Evolutionary conservation across 805 yeast genomes (phyloP), one percentile per base, ranked within the genome.

Genomic region (Saturnispora serradocipensis): DNA sequence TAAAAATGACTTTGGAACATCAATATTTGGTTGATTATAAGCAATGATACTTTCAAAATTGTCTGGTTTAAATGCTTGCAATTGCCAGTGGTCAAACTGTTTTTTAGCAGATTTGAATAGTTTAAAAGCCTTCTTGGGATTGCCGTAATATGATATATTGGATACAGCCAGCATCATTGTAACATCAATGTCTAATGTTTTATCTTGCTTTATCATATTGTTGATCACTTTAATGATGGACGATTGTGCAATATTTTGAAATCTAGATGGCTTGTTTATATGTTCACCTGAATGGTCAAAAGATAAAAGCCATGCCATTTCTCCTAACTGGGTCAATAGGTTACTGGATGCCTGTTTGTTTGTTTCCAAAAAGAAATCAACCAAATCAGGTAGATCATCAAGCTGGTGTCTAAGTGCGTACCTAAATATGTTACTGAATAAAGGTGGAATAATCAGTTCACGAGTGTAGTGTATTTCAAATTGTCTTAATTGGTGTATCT

Each of bases 1-100:
- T 6, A 52, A 40, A 15, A 61, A 40, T 16, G 25, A 38, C n/a
- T 36, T 50, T 15, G 44, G 28, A 4, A 45, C 18, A 30, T 35
- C 27, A 7, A 16, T 35, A 20, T 15, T 46, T n/a, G 34, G 38
- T 10, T 18, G 9, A 13, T 10, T 15, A 7, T 25, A 18, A 4
- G 7, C 7, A 8, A n/a, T 24, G 18, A 64, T 49, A 38, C 52
- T 52, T 24, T 56, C 50, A 50, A 66, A 66, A 3, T 64, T 65
- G 20, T 60, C 65, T n/a, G 66, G 60, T 48, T 66, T 62, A 46
- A 66, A 65, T 28, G 61, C 59, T 38, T 63, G 61, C 9, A 66
- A 49, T 49, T 64, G 63, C 69, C 69, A 66, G 45, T 57, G 59
- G 47, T 66, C 66, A 48, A 66, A 66, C 46, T 61, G 59, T 25